Evolutionary conservation across 2,329 filamentous ascomycete species (phyloP).

Genomic region (Zymoseptoria ardabiliae): DNA sequence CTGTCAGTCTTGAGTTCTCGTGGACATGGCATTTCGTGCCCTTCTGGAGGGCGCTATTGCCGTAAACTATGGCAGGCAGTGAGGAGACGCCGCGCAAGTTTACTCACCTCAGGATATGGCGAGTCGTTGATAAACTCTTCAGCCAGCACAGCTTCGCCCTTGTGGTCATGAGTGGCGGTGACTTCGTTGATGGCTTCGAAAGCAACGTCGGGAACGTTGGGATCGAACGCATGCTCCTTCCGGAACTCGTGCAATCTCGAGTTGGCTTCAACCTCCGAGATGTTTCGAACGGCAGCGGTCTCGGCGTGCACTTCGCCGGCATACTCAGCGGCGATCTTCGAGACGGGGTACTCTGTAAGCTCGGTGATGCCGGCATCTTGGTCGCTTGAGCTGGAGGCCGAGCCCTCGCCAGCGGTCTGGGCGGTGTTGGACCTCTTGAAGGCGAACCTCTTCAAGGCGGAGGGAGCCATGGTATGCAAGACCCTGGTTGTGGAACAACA

Average conservation of each 20-base stretch:
- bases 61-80: not conserved
- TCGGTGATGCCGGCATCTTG: slow-evolving; percentile 4
- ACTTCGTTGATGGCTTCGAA: slow-evolving; percentile 54
- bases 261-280: slow-evolving; percentile 23
- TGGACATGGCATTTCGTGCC: not conserved
- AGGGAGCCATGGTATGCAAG: not conserved
- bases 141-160: slow-evolving; percentile 51
- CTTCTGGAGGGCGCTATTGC: not conserved
- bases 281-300: slow-evolving; percentile 8
- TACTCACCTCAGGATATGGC: slow-evolving; percentile 57
- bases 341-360: slow-evolving; percentile 3
- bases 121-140: slow-evolving; percentile 58
- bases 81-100: not conserved
- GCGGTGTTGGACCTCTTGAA: slow-evolving; percentile 20
- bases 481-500: not conserved
- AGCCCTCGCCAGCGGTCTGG: slow-evolving; percentile 7
- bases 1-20: slow-evolving; percentile 3
- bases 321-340: slow-evolving; percentile 13
- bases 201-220: slow-evolving; percentile 57
- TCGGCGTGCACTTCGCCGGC: slow-evolving; percentile 11
- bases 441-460: slow-evolving; percentile 14
- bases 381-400: not conserved
- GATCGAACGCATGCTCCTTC: slow-evolving; percentile 56
- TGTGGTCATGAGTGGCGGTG: slow-evolving; percentile 48
- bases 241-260: slow-evolving; percentile 48